Percentiles rank a stretch among this genome's conserved stretches.
Conservation (phyloP, 208 protist species). For the Leishmania tarentolae region DNA sequence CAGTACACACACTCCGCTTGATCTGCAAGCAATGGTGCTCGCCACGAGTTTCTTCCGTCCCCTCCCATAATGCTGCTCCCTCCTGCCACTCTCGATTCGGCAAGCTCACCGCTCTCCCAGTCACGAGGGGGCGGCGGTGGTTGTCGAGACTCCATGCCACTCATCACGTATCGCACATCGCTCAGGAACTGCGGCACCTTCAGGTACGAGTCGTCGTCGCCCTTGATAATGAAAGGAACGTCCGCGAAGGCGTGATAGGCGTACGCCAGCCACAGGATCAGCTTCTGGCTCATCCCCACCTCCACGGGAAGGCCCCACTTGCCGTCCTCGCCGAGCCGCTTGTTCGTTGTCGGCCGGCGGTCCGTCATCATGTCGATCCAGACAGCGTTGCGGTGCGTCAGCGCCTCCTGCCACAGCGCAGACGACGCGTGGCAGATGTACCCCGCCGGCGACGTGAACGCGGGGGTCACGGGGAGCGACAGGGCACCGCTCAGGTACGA, state of each 20-base stretch:
- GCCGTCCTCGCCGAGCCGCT: conserved; percentile 17
- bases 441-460: conserved; percentile 12
- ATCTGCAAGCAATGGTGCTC: neutral
- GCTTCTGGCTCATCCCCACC: conserved; percentile 49
- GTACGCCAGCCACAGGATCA: conserved; percentile 44
- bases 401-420: conserved; percentile 42
- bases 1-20: conserved; percentile 31
- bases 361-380: conserved; percentile 41
- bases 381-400: conserved; percentile 35
- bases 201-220: conserved; percentile 61
- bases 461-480: conserved; percentile 18
- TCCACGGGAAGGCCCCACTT: conserved; percentile 44
- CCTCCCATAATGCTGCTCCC: no score
- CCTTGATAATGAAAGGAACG: conserved; percentile 46
- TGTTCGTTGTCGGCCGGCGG: conserved; percentile 25
- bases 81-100: no score
- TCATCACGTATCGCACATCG: conserved; percentile 30
- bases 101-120: no score
- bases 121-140: neutral
- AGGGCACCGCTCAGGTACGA: neutral
- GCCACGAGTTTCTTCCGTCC: no score
- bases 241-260: conserved; percentile 39
- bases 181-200: conserved; percentile 58
- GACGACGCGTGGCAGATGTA: conserved; percentile 27
- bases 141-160: neutral